Evolutionary conservation across 202 grass and related monocot species (phyloP), one percentile per base, ranked within the genome.

Genomic region (Musa balbisiana): DNA sequence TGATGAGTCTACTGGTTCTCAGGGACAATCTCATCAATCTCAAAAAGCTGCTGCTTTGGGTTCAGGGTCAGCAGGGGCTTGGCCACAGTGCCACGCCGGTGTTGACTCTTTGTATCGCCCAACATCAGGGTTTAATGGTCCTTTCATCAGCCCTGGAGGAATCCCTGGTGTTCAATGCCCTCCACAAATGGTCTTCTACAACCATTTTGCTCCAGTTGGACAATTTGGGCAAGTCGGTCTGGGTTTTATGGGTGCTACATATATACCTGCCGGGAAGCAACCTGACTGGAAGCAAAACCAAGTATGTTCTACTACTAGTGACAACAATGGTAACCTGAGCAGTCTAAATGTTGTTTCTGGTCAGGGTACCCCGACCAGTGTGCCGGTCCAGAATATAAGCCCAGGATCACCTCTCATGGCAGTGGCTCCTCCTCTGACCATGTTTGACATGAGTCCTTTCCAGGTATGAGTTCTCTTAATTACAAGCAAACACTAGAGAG

Each of bases 131-230:
- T 98, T 89, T 49, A 77, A 84, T 89, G 84, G 88, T 54, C 88
- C 94, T 56, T 97, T 97, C 75, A 90, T 98, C 55, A 84, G 81
- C 62, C 95, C 95, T 53, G 95, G 95, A 85, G 91, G 85, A 62
- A 92, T 98, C 68, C 87, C 90, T 64, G 90, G 90, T 2, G 53
- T 92, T 79, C 91, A 98, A 83, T 91, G 83, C 75, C 95, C 91
- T 73, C 88, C 88, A 49, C 91, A 93, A 83, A 98, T 98, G 95
- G 81, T 98, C 50, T 87, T 98, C 21, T 98, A 98, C 82, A 98
- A 94, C 65, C 95, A 98, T 78, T 98, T 98, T 14, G 76, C 90
- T 71, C 91, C 90, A 53, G 84, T 98, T 62, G 95, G 95, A 52
- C 95, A 94, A 52, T 91, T 94, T 80, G 83, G 88, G 82, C 95